Percentiles rank a stretch among this genome's conserved stretches.
phyloP scores from a whole-genome alignment of 768 basidiomycete genomes.

The Lanmaoa rubissima region DNA sequence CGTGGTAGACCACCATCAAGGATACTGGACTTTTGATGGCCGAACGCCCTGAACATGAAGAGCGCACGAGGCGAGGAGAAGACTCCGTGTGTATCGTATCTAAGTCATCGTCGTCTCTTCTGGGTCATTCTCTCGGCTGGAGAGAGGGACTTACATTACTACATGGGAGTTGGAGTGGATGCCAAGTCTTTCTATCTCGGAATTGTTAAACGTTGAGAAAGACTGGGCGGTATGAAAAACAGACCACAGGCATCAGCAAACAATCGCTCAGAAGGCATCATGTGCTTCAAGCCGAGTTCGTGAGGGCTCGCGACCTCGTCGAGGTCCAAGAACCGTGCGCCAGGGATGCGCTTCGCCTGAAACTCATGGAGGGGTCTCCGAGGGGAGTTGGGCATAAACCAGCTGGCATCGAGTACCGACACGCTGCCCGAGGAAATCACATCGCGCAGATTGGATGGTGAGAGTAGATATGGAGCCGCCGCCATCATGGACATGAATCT shows the following conservation, averaged over 20 bases:
- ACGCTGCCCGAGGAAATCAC: constrained; percentile 32
- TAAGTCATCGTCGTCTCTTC: constrained; percentile 29
- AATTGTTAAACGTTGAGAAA: constrained; percentile 7
- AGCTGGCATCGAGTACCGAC: constrained; percentile 70
- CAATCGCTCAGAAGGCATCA: constrained; percentile 74
- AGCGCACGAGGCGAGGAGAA: constrained; percentile 92
- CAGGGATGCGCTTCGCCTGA: constrained; percentile 60
- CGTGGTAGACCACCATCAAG: constrained; percentile 90
- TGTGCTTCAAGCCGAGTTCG: constrained; percentile 84
- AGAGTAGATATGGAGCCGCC: constrained; percentile 48
- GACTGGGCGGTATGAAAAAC: constrained; percentile 25
- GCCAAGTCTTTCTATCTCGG: constrained; percentile 59
- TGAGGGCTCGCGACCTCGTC: constrained; percentile 76
- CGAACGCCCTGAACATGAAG: constrained; percentile 93
- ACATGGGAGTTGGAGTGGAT: constrained; percentile 76
- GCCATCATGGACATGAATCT: constrained; percentile 40
- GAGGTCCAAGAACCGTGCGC: constrained; percentile 73
- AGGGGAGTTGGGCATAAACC: constrained; percentile 91
- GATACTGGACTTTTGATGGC: constrained; percentile 81
- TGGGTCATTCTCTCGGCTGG: background rate
- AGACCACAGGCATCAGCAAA: constrained; percentile 83
- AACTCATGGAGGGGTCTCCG: constrained; percentile 74
- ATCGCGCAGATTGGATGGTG: constrained; percentile 47
- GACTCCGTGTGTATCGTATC: constrained; percentile 87
- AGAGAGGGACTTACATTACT: constrained; percentile 55